Conservation (phyloP, 331 rosid species). For the Dryas integrifolia region DNA sequence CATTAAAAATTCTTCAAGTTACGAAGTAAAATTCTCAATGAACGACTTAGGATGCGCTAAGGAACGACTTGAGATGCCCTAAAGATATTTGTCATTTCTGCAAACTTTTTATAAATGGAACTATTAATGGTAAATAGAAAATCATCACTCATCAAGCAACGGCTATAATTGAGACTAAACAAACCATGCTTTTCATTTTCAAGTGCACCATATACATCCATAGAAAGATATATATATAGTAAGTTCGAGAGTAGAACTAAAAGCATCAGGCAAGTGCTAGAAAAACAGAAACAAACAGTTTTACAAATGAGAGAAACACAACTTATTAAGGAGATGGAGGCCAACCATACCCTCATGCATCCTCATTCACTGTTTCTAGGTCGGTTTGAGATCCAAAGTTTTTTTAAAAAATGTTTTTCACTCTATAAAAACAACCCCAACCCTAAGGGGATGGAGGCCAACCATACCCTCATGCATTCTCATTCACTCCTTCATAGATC, state of each 20-base stretch:
- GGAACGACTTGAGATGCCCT: too few species aligned
- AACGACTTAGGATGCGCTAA: too few species aligned
- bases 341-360: slow-evolving; percentile 61
- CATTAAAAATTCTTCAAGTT: too few species aligned
- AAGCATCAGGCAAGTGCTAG: slow-evolving; percentile 31
- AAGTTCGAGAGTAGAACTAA: slow-evolving; percentile 30
- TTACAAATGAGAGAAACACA: slow-evolving; percentile 23
- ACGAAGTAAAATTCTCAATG: too few species aligned
- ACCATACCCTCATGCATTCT: slow-evolving; percentile 58
- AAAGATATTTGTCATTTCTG: not conserved
- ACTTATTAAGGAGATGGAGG: slow-evolving; percentile 34
- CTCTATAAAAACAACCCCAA: too few species aligned
- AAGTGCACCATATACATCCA: slow-evolving; percentile 36
- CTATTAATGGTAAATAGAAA: not conserved
- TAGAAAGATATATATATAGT: slow-evolving; percentile 8
- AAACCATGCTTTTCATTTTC: slow-evolving; percentile 35
- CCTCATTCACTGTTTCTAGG: slow-evolving; percentile 15
- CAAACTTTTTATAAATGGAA: not conserved
- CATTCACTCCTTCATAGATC: slow-evolving; percentile 60
- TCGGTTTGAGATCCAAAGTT: too few species aligned
- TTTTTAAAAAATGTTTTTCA: too few species aligned
- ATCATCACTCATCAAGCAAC: not conserved
- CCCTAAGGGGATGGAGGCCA: slow-evolving; percentile 63
- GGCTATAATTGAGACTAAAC: slow-evolving; percentile 11
- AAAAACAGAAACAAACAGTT: slow-evolving; percentile 31